Percentiles rank a stretch among this genome's conserved stretches.
phyloP scores from a whole-genome alignment of 441 rosid genomes.

The Dalechampia spathulata region DNA sequence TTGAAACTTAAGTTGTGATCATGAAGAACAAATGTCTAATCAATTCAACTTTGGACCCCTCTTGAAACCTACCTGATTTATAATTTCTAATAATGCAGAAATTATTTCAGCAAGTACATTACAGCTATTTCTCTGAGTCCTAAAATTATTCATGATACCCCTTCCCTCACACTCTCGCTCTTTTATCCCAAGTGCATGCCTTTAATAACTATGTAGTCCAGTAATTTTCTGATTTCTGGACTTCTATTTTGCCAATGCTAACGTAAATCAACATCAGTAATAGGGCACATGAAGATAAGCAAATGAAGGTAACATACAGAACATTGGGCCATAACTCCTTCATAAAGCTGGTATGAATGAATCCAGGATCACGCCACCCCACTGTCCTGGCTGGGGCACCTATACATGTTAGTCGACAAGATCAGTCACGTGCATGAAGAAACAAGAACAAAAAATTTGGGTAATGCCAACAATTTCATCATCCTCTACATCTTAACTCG shows the following conservation, averaged over 20 bases:
- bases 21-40: not conserved
- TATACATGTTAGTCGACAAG: conserved; percentile 13
- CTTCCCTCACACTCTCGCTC: not conserved
- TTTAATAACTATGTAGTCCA: too few species aligned
- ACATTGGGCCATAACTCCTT: conserved; percentile 69
- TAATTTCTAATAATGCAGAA: not conserved
- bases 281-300: conserved; percentile 2
- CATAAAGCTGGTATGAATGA: conserved; percentile 69
- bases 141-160: not conserved
- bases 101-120: not conserved
- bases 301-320: conserved; percentile 32
- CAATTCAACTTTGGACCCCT: not conserved
- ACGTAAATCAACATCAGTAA: not conserved
- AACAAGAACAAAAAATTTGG: not conserved
- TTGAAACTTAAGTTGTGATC: too few species aligned
- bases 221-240: not conserved
- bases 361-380: conserved; percentile 97
- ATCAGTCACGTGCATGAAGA: not conserved
- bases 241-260: not conserved
- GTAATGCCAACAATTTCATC: not conserved
- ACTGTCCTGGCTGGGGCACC: conserved; percentile 86
- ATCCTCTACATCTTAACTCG: too few species aligned
- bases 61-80: too few species aligned
- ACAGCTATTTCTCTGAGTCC: not conserved
- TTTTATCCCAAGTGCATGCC: not conserved